A percentile compares a stretch with the other conserved stretches of the same genome.
Evolutionary conservation across 164 flowering plant species (phyloP).

Genomic region (Cinnamomum chago): DNA sequence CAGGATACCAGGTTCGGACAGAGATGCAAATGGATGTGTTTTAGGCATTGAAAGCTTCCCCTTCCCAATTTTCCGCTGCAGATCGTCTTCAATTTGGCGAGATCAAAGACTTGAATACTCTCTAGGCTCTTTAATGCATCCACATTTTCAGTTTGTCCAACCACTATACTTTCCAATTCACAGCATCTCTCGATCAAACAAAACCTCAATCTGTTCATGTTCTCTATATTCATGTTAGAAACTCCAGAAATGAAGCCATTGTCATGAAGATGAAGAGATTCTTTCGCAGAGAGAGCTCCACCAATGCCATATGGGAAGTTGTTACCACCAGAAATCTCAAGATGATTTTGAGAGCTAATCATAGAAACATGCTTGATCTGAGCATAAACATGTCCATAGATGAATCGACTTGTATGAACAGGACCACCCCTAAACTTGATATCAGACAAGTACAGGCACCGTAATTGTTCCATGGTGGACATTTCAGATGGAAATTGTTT

Average conservation of each 20-base stretch:
- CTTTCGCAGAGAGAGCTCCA: not conserved
- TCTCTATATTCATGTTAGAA: not conserved
- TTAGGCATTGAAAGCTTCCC: not conserved
- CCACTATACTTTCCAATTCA: not conserved
- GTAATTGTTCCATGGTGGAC: not conserved
- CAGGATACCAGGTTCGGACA: not conserved
- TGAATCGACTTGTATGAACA: not conserved
- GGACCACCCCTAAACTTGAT: not conserved
- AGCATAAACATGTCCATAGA: not conserved
- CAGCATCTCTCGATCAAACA: conserved; percentile 1
- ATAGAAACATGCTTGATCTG: not conserved
- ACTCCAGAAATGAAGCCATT: not conserved
- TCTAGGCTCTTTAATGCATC: not conserved
- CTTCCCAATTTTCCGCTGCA: not conserved
- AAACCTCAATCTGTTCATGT: not conserved
- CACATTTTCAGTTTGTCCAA: not conserved
- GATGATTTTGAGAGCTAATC: not conserved
- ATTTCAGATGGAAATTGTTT: not conserved
- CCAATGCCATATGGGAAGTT: not conserved
- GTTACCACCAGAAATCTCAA: not conserved
- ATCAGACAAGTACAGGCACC: not conserved
- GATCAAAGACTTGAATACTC: not conserved
- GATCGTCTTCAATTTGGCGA: not conserved
- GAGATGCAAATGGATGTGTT: not conserved
- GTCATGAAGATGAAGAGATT: not conserved